These are phyloP conservation scores for Grosmannia huntii DNA, from an alignment of 2,329 filamentous ascomycete species.

Conservation along the genomic window DNA sequence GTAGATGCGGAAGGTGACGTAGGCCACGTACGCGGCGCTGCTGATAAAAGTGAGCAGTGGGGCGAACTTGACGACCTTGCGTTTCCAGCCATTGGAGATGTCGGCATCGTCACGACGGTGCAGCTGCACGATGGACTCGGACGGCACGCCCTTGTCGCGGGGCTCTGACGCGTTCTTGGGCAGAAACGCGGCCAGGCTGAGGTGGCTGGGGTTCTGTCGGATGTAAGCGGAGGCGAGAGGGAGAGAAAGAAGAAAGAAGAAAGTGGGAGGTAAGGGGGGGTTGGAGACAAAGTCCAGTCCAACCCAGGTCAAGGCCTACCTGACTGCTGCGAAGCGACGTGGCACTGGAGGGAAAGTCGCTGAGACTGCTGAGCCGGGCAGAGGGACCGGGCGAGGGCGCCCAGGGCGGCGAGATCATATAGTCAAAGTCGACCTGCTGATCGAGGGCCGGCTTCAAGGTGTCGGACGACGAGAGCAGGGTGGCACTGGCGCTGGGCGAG, in stretches of 20 bases:
- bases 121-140: conserved; percentile 24
- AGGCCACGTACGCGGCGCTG: conserved; percentile 24
- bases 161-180: conserved; percentile 17
- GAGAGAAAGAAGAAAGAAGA: not conserved
- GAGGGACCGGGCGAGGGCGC: conserved; percentile 10
- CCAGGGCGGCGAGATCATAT: conserved; percentile 5
- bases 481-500: not conserved
- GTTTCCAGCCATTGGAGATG: conserved; percentile 27
- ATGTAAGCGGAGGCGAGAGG: not conserved
- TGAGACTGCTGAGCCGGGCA: conserved; percentile 8
- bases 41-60: conserved; percentile 28
- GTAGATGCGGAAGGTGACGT: conserved; percentile 38
- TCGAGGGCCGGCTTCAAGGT: conserved; percentile 7
- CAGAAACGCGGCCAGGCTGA: conserved; percentile 27
- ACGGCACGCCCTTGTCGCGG: conserved; percentile 20
- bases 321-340: conserved; percentile 10
- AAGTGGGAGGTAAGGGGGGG: not conserved
- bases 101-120: conserved; percentile 31
- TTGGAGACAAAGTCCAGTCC: not conserved
- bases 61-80: conserved; percentile 22
- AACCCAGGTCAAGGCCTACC: not conserved
- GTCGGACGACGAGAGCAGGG: not conserved
- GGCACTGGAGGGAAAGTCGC: conserved; percentile 8
- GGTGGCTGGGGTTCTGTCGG: conserved; percentile 27
- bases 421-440: conserved; percentile 7